phyloP scores from a whole-genome alignment of 768 basidiomycete genomes.

The Lentinula detonsa region DNA sequence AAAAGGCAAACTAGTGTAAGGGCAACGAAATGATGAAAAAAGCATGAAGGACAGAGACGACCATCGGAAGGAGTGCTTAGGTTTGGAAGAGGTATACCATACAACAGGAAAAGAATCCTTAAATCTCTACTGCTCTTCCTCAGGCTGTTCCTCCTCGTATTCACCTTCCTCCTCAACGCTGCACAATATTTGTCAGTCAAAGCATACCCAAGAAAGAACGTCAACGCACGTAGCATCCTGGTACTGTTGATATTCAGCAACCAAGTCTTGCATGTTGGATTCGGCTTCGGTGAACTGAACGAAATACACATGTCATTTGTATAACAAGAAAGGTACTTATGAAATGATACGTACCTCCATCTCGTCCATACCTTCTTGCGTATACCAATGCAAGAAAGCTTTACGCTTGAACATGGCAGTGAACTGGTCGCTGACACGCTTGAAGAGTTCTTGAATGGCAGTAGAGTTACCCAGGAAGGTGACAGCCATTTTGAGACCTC shows the following conservation, averaged over 20 bases:
- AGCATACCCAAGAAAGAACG: neutral
- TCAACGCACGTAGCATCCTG: slow-evolving; percentile 83
- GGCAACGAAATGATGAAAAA: slow-evolving; percentile 12
- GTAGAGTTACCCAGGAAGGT: slow-evolving; percentile 98
- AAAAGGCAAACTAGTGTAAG: slow-evolving; percentile 24
- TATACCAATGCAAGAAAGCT: slow-evolving; percentile 99
- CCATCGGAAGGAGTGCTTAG: slow-evolving; percentile 5
- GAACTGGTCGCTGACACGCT: slow-evolving; percentile 98
- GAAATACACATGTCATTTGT: neutral
- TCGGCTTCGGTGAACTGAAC: slow-evolving; percentile 91
- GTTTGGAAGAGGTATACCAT: slow-evolving; percentile 6
- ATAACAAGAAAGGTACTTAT: neutral
- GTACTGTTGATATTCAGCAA: slow-evolving; percentile 97
- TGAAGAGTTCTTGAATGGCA: slow-evolving; percentile 96
- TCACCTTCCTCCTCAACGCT: slow-evolving; percentile 86
- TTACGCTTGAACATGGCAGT: slow-evolving; percentile 99
- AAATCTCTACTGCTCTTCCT: slow-evolving; percentile 49
- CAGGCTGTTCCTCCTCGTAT: slow-evolving; percentile 75
- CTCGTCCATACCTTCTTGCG: slow-evolving; percentile 99
- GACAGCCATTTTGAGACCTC: slow-evolving; percentile 93
- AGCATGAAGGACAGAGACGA: slow-evolving; percentile 7
- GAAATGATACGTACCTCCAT: slow-evolving; percentile 60
- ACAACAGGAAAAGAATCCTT: slow-evolving; percentile 8
- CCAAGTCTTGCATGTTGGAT: slow-evolving; percentile 98
- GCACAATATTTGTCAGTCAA: slow-evolving; percentile 6